Percentiles rank a stretch among this genome's conserved stretches.
These are phyloP conservation scores for Pholiota adiposa DNA, from an alignment of 1,284 basidiomycete species.

Conservation along the genomic window DNA sequence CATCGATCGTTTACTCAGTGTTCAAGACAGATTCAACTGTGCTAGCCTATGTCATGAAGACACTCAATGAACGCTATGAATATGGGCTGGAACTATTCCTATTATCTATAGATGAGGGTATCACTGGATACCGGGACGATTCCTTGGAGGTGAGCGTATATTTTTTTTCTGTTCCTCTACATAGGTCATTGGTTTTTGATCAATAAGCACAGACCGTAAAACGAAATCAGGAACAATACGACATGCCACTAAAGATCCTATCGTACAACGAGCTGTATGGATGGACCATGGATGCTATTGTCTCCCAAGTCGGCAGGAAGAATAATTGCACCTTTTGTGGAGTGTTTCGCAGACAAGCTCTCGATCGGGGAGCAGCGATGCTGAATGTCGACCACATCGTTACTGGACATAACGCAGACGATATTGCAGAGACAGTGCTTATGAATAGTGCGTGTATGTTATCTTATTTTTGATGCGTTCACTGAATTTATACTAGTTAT, in stretches of 20 bases:
- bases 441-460: slow-evolving; percentile 87
- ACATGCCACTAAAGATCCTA: slow-evolving; percentile 94
- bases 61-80: slow-evolving; percentile 90
- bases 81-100: slow-evolving; percentile 94
- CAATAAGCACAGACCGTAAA: slow-evolving; percentile 82
- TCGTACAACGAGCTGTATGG: slow-evolving; percentile 97
- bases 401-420: slow-evolving; percentile 98
- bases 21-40: slow-evolving; percentile 88
- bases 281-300: slow-evolving; percentile 99
- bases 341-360: slow-evolving; percentile 94
- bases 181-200: slow-evolving; percentile 1
- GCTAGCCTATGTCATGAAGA: slow-evolving; percentile 95
- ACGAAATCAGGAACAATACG: slow-evolving; percentile 94
- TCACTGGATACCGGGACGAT: slow-evolving; percentile 97
- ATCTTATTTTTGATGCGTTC: slow-evolving; percentile 10
- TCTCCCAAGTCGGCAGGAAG: slow-evolving; percentile 92
- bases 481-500: slow-evolving; percentile 66
- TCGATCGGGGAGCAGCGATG: slow-evolving; percentile 92
- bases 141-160: slow-evolving; percentile 79
- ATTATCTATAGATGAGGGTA: slow-evolving; percentile 98
- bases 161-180: neutral
- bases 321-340: slow-evolving; percentile 99
- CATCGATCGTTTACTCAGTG: slow-evolving; percentile 18
- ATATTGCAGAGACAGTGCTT: slow-evolving; percentile 97
- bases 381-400: slow-evolving; percentile 97